phyloP scores from a whole-genome alignment of 257 asterid species.

The Voacanga thouarsii region DNA sequence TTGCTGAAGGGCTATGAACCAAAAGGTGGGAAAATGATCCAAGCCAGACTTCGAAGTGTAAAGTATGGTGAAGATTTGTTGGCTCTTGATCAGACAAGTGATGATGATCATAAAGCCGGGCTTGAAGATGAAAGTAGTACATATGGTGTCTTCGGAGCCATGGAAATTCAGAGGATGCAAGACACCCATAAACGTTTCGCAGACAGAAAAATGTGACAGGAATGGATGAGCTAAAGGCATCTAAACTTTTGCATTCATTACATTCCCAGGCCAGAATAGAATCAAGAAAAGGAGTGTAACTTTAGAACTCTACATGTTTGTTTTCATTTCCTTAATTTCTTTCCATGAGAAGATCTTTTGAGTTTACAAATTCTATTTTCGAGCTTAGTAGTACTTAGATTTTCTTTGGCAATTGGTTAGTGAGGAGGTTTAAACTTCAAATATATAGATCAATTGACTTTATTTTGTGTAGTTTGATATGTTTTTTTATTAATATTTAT shows the following conservation, averaged over 20 bases:
- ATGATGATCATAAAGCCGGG: constrained; percentile 28
- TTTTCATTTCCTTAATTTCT: background rate
- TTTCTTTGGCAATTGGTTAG: too few relatives aligned
- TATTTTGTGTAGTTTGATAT: too few relatives aligned
- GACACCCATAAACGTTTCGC: constrained; percentile 44
- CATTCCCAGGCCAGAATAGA: too few relatives aligned
- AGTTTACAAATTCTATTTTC: background rate
- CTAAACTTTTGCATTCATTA: too few relatives aligned
- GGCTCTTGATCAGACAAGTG: constrained; percentile 62
- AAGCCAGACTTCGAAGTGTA: constrained; percentile 45
- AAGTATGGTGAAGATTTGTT: constrained; percentile 66
- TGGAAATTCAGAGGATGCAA: constrained; percentile 56
- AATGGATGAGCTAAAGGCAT: background rate
- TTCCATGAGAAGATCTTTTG: background rate
- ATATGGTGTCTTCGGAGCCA: constrained; percentile 73
- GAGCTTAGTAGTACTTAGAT: too few relatives aligned
- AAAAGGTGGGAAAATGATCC: constrained; percentile 17
- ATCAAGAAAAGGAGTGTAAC: background rate
- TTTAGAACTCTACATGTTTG: background rate
- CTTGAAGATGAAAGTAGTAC: constrained; percentile 60
- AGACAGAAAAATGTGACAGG: constrained; percentile 27
- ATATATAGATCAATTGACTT: too few relatives aligned
- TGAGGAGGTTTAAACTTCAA: too few relatives aligned
- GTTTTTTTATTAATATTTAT: too few relatives aligned
- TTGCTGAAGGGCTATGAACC: constrained; percentile 41